Conservation (phyloP, 352 stramenopile genomes). For the Phytophthora syringae region DNA sequence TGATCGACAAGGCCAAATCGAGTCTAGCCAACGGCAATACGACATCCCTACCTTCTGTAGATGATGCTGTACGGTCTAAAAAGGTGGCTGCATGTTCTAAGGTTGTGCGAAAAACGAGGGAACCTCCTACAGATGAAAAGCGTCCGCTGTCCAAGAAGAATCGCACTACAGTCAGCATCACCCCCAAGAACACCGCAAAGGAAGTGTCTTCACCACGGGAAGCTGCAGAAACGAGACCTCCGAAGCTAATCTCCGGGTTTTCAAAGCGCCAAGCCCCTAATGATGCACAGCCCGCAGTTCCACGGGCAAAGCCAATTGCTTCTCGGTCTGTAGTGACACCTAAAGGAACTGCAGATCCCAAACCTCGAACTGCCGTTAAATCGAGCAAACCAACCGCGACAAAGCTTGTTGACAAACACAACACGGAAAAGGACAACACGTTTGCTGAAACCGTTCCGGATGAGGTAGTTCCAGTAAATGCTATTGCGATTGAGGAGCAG, state of each 20-base stretch:
- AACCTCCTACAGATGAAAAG: conserved; percentile 13
- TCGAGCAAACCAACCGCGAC: conserved; percentile 5
- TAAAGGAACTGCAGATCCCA: conserved; percentile 9
- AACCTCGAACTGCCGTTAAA: conserved; percentile 21
- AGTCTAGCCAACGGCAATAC: conserved; percentile 49
- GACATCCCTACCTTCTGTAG: conserved; percentile 3
- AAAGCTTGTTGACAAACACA: conserved; percentile 7
- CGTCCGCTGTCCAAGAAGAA: conserved; percentile 21
- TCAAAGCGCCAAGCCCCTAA: conserved; percentile 19
- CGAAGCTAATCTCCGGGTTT: conserved; percentile 13
- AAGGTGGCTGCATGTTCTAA: conserved; percentile 16
- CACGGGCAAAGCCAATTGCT: conserved; percentile 22
- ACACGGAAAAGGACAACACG: neutral
- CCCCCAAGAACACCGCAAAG: conserved; percentile 13
- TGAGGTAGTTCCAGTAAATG: neutral
- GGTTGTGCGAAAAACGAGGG: conserved; percentile 8
- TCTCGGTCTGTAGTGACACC: conserved; percentile 8
- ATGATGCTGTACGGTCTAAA: conserved; percentile 4
- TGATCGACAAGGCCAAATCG: conserved; percentile 88
- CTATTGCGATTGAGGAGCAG: neutral
- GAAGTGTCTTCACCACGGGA: conserved; percentile 18
- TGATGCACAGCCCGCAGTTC: neutral
- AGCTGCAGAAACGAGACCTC: conserved; percentile 14
- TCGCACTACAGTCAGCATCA: conserved; percentile 11
- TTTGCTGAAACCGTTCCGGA: neutral